Base-by-base conservation (phyloP, 2,329 filamentous ascomycete species). In the Chaetomiaceae sp. region DNA sequence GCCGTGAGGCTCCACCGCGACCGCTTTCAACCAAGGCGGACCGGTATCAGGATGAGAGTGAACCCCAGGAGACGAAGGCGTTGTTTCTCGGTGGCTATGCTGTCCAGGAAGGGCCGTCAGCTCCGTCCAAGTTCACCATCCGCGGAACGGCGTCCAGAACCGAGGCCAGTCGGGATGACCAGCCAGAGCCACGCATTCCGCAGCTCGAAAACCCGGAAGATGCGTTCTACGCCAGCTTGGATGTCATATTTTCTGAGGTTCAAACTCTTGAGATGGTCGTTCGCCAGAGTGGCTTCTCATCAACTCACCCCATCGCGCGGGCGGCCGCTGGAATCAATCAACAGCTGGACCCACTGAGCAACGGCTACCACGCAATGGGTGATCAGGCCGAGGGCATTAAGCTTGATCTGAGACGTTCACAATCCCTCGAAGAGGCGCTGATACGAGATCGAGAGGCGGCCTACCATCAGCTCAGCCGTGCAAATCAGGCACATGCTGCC, bases 71-170 rank as follows among this genome's bases (percentile, higher is more conserved):
- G 3, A 24, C 45, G 7, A 42, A 42, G 15, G 38, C 45, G 2
- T 18, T 6, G 17, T 33, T 37, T 9, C 33, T 47, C 8, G 45
- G 45, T 20, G 38, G 20, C 15, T 47, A 47, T 20, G 10, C 19
- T 1, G 26, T 47, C 12, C 26, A 41, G 14, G 18, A 33, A 6
- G 26, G 19, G 5, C 38, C n/a, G n/a, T 18, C 38, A 24, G 14
- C 19, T 9, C 3, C 38, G 2, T 11, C 37, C 2, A 22, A 36
- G 22, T 36, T 40, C 37, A 46, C 36, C n/a, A 47, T 42, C 10
- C 44, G 38, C 8, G 44, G 44, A 3, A 30, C n/a, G 2, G 10
- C n/a, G 27, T 19, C 45, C 15, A 33, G 38, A 33, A 12, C 27
- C 5, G 38, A 42, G 17, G 17, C 12, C 9, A 20, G 19, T 11